phyloP scores from a whole-genome alignment of 257 asterid genomes.

The Solanum corneliomulleri region DNA sequence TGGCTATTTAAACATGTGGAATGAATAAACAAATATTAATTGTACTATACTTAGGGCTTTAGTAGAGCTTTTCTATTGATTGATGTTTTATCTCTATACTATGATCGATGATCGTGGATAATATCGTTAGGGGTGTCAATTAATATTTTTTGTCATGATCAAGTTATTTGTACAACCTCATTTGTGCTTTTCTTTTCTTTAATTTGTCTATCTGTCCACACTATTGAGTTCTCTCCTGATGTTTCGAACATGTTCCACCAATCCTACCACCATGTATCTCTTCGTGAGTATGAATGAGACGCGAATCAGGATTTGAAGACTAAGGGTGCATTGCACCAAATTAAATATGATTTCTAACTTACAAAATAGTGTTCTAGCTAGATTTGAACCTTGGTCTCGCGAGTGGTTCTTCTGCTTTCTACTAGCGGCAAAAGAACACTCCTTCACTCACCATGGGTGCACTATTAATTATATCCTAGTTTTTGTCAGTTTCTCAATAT shows the following conservation, averaged over 20 bases:
- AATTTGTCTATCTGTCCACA: not conserved
- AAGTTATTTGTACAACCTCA: not conserved
- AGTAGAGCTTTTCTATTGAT: not conserved
- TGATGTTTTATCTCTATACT: not conserved
- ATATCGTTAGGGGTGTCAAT: not conserved
- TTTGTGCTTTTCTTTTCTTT: not conserved
- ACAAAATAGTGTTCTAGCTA: not conserved
- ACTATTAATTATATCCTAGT: no score
- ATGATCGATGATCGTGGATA: not conserved
- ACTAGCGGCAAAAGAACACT: not conserved
- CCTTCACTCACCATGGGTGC: not conserved
- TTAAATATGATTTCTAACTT: not conserved
- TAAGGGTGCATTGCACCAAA: not conserved
- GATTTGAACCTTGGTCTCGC: not conserved
- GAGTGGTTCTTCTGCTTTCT: not conserved
- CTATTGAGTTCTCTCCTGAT: not conserved
- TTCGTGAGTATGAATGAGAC: not conserved
- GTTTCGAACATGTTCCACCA: not conserved
- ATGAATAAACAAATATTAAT: no score
- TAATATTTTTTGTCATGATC: not conserved
- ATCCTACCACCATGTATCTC: not conserved
- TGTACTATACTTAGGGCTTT: no score
- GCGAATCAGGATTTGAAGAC: not conserved
- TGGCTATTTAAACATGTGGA: no score
- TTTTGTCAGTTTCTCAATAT: no score